Base-by-base conservation (phyloP, 768 basidiomycete genomes). In the Fistulinella prunicolor region DNA sequence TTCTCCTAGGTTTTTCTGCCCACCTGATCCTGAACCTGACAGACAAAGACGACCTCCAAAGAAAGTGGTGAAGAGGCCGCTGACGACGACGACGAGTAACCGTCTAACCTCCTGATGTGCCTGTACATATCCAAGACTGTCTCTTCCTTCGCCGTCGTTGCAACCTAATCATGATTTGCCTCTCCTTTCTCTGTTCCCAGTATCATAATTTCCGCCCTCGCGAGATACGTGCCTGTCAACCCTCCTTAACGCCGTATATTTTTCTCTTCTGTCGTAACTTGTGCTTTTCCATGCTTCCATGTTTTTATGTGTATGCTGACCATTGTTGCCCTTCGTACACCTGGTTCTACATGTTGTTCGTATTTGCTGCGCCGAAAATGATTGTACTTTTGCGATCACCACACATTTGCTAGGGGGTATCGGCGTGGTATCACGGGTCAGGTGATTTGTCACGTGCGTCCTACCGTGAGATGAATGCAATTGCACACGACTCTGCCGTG, bases 1-100 rank as follows among this genome's bases (percentile, higher is more conserved):
- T 32, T 50, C 7, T 21, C 12, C 1, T 38, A n/a, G 17, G 4
- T 13, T 21, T 8, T 14, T 28, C 17, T 12, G 20, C 42, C 54
- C 21, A 49, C 57, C 16, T 30, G 10, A 28, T 28, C 26, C 1
- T 22, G 4, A 28, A 24, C 14, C 19, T 21, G 32, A 23, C 24
- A 73, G 70, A 30, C 56, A 7, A 72, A 73, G 51, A 56, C 17
- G 14, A 1, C 55, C 40, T 66, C 67, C 36, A 71, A 71, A 38
- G 69, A 66, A 40, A 72, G 71, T 12, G 73, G 68, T 7, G 70
- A 61, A 23, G 74, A 74, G 19, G 65, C 60, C 7, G 50, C 8
- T 32, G 53, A 9, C 14, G 65, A 67, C 28, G 76, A 75, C n/a
- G 75, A 77, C 36, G 75, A 77, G 9, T 69, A 62, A 67, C 34